A percentile compares a stretch with the other conserved stretches of the same genome.
These are phyloP conservation scores for Solanum sparsipilum DNA, from an alignment of 257 asterid genomes.

Conservation along the genomic window DNA sequence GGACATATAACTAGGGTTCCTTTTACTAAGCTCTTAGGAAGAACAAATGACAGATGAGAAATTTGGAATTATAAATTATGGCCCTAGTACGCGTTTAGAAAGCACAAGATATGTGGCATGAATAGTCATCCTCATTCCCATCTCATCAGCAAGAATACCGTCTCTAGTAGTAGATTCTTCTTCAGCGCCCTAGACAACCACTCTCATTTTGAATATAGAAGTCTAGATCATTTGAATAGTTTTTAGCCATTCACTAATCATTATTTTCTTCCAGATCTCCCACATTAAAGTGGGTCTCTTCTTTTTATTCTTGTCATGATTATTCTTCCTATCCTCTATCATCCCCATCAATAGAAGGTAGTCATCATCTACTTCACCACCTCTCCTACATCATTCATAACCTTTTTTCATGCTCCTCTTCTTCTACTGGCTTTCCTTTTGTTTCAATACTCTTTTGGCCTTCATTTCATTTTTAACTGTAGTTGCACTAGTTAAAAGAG, in stretches of 20 bases:
- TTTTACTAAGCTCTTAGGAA: conserved; percentile 36
- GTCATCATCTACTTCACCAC: not conserved
- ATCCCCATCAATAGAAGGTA: not conserved
- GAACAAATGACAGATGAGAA: conserved; percentile 25
- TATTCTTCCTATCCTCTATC: conserved; percentile 22
- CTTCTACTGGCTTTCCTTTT: not conserved
- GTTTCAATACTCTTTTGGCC: not conserved
- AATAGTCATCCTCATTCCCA: no score
- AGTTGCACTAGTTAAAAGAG: not conserved
- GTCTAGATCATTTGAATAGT: conserved; percentile 24
- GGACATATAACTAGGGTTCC: conserved; percentile 48
- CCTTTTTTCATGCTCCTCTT: not conserved
- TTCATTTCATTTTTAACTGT: not conserved
- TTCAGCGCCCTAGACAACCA: conserved; percentile 85
- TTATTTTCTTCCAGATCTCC: conserved; percentile 63
- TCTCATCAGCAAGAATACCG: conserved; percentile 49
- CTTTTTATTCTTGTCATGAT: conserved; percentile 27
- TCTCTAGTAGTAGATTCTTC: conserved; percentile 67
- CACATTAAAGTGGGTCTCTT: conserved; percentile 47
- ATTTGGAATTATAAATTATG: conserved; percentile 20
- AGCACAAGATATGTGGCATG: conserved; percentile 65
- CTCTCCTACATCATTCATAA: not conserved
- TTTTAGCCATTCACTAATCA: conserved; percentile 52
- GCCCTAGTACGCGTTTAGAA: conserved; percentile 21
- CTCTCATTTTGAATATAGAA: conserved; percentile 16